These are phyloP conservation scores for Verbena officinalis DNA, from an alignment of 257 asterid genomes.

Conservation along the genomic window DNA sequence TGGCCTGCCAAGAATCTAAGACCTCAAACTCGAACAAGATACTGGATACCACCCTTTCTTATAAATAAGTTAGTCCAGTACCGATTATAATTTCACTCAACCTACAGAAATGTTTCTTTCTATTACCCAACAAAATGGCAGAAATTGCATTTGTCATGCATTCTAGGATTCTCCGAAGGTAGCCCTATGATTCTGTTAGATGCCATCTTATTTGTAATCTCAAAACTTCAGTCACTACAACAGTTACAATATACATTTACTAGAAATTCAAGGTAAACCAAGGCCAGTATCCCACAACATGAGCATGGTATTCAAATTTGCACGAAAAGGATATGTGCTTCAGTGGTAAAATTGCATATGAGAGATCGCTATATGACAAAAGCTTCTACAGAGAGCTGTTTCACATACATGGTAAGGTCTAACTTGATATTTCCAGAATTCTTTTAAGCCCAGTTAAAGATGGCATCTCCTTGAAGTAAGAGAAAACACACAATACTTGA, in stretches of 20 bases:
- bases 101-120: background rate
- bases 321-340: background rate
- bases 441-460: constrained; percentile 15
- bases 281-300: constrained; percentile 1
- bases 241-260: background rate
- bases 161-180: background rate
- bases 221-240: background rate
- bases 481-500: background rate
- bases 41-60: constrained; percentile 3
- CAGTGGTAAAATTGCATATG: constrained; percentile 1
- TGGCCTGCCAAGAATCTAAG: constrained; percentile 7
- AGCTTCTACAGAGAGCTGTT: background rate
- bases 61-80: constrained; percentile 8
- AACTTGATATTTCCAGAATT: background rate
- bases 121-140: background rate
- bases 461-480: constrained; percentile 2
- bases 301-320: background rate
- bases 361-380: background rate
- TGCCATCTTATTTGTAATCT: constrained; percentile 10
- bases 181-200: constrained; percentile 5
- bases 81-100: background rate
- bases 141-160: background rate
- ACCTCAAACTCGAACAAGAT: background rate
- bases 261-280: background rate
- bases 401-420: background rate